Base-by-base conservation (phyloP, 2,329 filamentous ascomycete genomes). In the Fusarium sp. region DNA sequence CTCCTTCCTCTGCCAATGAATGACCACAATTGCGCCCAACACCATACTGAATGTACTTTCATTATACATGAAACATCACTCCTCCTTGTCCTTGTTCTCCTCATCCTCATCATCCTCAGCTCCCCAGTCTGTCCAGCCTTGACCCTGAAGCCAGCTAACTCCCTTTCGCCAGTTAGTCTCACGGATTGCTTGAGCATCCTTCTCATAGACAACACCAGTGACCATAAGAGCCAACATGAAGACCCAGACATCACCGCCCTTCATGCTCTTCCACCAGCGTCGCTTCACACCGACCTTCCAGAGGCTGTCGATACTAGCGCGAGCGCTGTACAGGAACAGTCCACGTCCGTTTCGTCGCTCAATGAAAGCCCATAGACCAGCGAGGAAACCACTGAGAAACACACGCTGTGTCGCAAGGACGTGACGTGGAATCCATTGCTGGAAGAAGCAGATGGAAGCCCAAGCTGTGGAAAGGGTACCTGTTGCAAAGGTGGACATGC, bases 231-330 rank as follows among this genome's bases (percentile, higher is more conserved):
- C 92, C 20, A 90, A 81, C 18, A 95, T 92, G 77, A 98, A 95
- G 6, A 98, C 83, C 83, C 92, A 88, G 8, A 98, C 89, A 81
- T 98, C 95, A 1, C 94, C 94, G 40, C 93, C 92, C 75, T 87
- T 89, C 79, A 96, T 87, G 14, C 93, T 93, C 71, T 88, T 90
- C 94, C 95, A 97, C 90, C 94, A 94, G 3, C 93, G 88, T 37
- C 91, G 86, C 89, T 98, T 98, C 60, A 92, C 89, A n/a, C 95
- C 94, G 0, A 97, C 93, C 84, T 97, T 97, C 93, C 94, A 98
- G 48, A 94, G 81, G 40, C 90, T 93, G 79, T 97, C 93, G 33
- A 97, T 85, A 65, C 92, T 94, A n/a, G 91, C 83, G 4, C 95
- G 87, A 33, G 92, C 89, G 70, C 89, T 91, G 80, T 96, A 96